These are phyloP conservation scores for Syzygium syzygioides DNA, from an alignment of 441 rosid species.

Conservation along the genomic window DNA sequence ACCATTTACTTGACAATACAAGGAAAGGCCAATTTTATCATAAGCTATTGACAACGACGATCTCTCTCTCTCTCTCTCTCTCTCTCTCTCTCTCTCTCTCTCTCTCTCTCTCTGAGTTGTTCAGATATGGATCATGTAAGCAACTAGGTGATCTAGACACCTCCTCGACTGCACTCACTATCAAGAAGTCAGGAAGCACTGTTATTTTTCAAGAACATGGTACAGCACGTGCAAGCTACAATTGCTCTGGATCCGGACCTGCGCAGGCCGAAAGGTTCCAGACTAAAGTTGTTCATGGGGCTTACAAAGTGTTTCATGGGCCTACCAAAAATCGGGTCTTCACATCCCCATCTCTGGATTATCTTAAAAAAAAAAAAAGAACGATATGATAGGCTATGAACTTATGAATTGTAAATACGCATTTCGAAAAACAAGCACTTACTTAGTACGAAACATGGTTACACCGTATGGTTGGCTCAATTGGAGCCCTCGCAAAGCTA, in stretches of 20 bases:
- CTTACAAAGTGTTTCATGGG: neutral
- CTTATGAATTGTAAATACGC: neutral
- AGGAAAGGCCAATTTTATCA: no score
- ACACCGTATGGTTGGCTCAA: neutral
- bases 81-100: no score
- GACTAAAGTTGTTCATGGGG: neutral
- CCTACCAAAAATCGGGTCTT: neutral
- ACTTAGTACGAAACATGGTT: neutral
- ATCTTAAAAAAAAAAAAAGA: no score
- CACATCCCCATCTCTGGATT: neutral
- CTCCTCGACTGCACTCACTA: neutral
- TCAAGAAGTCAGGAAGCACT: no score
- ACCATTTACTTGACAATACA: no score
- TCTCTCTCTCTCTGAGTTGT: no score
- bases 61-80: no score
- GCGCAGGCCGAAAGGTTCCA: accelerated
- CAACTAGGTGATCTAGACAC: no score
- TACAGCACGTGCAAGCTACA: neutral
- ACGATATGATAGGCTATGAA: neutral
- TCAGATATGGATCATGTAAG: no score
- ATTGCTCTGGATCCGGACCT: neutral
- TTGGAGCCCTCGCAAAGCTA: neutral
- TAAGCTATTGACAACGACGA: no score
- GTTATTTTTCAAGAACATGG: neutral
- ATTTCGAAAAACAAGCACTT: neutral